A percentile compares a stretch with the other conserved stretches of the same genome.
Conservation (phyloP, 148 eudicot species). For the Camellia lanceoleosa region DNA sequence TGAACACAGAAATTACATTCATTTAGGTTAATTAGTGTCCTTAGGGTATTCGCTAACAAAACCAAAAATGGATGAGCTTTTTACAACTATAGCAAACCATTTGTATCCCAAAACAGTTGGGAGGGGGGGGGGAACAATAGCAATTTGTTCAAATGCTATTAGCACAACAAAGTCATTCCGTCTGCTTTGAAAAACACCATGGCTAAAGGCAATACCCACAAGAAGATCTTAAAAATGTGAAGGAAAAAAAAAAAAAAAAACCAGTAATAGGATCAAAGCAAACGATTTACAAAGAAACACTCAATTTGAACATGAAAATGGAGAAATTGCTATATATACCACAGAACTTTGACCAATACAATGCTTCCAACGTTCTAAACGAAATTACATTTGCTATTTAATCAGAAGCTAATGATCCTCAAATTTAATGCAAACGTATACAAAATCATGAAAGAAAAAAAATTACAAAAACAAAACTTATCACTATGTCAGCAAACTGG, state of each 20-base stretch:
- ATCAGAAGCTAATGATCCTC: too few species aligned
- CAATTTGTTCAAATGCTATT: too few species aligned
- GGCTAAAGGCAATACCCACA: background rate
- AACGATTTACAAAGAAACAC: background rate
- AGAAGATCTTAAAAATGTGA: background rate
- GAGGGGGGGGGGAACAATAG: fast-evolving
- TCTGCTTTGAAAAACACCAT: background rate
- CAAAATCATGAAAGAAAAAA: background rate
- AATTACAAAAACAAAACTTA: background rate
- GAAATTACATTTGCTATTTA: background rate
- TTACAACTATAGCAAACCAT: too few species aligned
- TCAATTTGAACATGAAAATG: background rate
- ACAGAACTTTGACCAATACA: background rate
- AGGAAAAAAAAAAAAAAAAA: background rate
- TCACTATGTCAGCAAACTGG: slow-evolving; percentile 39
- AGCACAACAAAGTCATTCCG: background rate
- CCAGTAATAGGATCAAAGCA: background rate
- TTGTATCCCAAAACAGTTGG: too few species aligned
- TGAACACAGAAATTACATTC: too few species aligned
- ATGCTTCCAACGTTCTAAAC: background rate
- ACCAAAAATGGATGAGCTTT: too few species aligned
- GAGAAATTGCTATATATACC: background rate
- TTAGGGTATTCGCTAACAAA: too few species aligned
- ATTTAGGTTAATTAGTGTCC: too few species aligned
- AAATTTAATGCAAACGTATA: background rate